Evolutionary conservation across 169 alveolate genomes (phyloP), one percentile per base, ranked within the genome.

Genomic region (Plasmodium cynomolgi): DNA sequence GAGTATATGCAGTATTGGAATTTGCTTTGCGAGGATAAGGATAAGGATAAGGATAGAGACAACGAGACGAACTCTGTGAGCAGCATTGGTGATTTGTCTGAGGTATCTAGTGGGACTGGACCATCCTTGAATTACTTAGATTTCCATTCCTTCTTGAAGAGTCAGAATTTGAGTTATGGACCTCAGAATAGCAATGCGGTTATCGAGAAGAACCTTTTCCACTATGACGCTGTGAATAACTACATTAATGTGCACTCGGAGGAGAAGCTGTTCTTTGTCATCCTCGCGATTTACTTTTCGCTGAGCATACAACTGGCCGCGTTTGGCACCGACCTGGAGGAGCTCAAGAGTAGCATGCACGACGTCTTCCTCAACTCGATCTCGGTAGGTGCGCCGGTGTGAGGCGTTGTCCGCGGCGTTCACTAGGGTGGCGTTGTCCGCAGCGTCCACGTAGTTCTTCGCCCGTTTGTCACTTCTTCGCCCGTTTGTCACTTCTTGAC

Each of bases 211-310:
- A 80, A 80, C 17, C 54, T 90, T 26, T 37, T 37, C 29, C 91
- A 90, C 15, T 90, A 81, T 20, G 75, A 81, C 23, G 47, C 26
- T 26, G 56, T 90, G 34, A 90, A 71, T 41, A 90, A 90, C 17
- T 90, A 90, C 54, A 90, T 90, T 8, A 90, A 81, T 29, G 84
- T 90, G 11, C 90, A 90, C 29, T 81, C 91, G 73, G 94, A 90
- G 62, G 90, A 90, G 37, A 90, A 81, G 34, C 41, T 90, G 1
- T 90, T 39, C 39, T 90, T 56, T 29, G 91, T 90, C 50, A 58
- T 90, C 34, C 39, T 81, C 2, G 73, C 91, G 13, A 58, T 90
- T 17, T 90, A 90, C 34, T 90, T 90, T 68, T 90, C 94, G 1
- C 54, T 79, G 68, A 90, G 85, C 75, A 68, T 90, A 11, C 90